phyloP scores from a whole-genome alignment of 2,329 filamentous ascomycete genomes.

The Cephalotrichum gorgonifer region DNA sequence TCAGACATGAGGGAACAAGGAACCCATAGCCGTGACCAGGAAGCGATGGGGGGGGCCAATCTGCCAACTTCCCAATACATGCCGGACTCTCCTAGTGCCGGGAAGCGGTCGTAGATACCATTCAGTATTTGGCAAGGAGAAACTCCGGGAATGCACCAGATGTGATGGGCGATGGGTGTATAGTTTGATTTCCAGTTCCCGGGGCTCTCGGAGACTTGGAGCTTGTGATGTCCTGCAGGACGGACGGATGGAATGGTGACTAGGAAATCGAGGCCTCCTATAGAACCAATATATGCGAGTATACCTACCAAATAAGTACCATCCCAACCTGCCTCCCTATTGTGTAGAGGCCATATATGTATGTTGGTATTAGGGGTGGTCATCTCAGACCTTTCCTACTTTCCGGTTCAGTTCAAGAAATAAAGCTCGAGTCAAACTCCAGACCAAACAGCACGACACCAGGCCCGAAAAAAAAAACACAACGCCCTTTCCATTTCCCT shows the following conservation, averaged over 20 bases:
- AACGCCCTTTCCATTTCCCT: too few relatives aligned
- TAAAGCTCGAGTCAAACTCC: neutral
- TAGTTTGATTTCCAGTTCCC: neutral
- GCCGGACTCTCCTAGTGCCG: neutral
- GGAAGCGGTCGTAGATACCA: neutral
- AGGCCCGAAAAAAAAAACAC: neutral
- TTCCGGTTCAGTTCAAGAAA: too few relatives aligned
- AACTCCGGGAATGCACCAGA: too few relatives aligned
- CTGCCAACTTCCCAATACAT: neutral
- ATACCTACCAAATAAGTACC: too few relatives aligned
- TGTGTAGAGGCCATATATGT: too few relatives aligned
- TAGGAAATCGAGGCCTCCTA: neutral
- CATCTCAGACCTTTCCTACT: too few relatives aligned
- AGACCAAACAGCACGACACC: neutral
- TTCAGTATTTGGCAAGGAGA: neutral
- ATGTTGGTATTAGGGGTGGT: too few relatives aligned
- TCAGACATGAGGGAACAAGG: neutral
- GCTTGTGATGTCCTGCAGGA: neutral
- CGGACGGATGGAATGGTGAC: neutral
- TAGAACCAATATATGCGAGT: neutral
- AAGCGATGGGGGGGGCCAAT: neutral
- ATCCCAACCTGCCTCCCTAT: too few relatives aligned
- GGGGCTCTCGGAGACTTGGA: neutral
- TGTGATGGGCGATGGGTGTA: neutral
- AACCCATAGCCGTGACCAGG: neutral